Evolutionary conservation across 2,329 filamentous ascomycete species (phyloP).

Genomic region (Lachnellula cervina): DNA sequence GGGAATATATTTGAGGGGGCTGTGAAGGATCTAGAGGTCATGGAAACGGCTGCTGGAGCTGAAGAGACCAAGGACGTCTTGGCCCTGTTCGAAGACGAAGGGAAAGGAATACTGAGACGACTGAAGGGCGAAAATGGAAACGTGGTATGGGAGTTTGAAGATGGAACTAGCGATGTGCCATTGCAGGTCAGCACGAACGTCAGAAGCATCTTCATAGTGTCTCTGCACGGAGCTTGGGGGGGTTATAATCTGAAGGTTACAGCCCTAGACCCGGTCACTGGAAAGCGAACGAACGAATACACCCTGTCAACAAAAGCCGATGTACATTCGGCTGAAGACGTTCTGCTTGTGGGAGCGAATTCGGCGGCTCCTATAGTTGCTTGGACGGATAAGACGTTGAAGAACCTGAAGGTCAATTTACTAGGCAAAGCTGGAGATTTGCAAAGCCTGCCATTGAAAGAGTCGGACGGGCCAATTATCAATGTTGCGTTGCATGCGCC

Average conservation of each 20-base stretch:
- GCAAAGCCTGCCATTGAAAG: constrained; percentile 48
- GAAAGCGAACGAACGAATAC: constrained; percentile 67
- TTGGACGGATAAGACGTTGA: constrained; percentile 62
- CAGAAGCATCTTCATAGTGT: constrained; percentile 69
- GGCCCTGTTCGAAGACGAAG: constrained; percentile 56
- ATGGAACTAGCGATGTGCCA: constrained; percentile 63
- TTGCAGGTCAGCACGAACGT: constrained; percentile 69
- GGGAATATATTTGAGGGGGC: constrained; percentile 53
- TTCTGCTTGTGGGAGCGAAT: constrained; percentile 72
- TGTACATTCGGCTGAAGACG: constrained; percentile 56
- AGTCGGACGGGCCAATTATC: constrained; percentile 47
- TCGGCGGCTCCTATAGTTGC: constrained; percentile 69
- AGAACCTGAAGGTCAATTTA: constrained; percentile 66
- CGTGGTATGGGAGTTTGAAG: constrained; percentile 73
- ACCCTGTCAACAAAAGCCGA: constrained; percentile 70
- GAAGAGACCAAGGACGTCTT: constrained; percentile 64
- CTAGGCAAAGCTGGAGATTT: constrained; percentile 53
- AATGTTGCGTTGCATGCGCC: constrained; percentile 67
- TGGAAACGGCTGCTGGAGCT: constrained; percentile 54
- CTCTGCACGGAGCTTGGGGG: constrained; percentile 63
- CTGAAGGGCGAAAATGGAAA: constrained; percentile 68
- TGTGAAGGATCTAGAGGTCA: constrained; percentile 69
- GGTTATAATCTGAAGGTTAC: constrained; percentile 74
- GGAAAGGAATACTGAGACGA: constrained; percentile 58
- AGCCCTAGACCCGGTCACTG: constrained; percentile 66